phyloP scores from a whole-genome alignment of 768 basidiomycete genomes.

The Suillus discolor region DNA sequence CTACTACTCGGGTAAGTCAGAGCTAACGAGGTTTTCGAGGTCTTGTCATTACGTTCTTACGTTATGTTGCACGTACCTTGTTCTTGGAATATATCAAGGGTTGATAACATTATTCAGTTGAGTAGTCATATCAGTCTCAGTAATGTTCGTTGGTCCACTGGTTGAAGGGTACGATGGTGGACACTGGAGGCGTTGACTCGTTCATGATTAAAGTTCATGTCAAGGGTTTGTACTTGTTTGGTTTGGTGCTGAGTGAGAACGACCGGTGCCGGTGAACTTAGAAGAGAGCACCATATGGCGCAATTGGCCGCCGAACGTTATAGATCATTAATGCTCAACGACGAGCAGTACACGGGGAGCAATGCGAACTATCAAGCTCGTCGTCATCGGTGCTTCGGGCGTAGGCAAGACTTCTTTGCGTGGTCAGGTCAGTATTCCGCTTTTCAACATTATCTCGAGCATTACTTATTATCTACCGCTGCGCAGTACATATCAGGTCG shows the following conservation, averaged over 20 bases:
- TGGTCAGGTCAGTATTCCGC: slow-evolving; percentile 53
- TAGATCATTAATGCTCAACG: slow-evolving; percentile 2
- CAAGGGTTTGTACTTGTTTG: slow-evolving; percentile 23
- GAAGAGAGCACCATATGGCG: not conserved
- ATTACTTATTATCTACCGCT: not conserved
- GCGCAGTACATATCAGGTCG: slow-evolving; percentile 71
- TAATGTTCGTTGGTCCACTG: too few relatives aligned
- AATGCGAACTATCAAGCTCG: slow-evolving; percentile 80
- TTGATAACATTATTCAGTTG: too few relatives aligned
- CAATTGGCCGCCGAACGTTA: not conserved
- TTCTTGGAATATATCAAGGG: too few relatives aligned
- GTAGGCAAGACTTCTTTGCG: slow-evolving; percentile 86
- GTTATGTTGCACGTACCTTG: too few relatives aligned
- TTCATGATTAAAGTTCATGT: too few relatives aligned
- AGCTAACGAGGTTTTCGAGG: too few relatives aligned
- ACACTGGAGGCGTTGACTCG: too few relatives aligned
- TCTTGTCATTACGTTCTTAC: too few relatives aligned
- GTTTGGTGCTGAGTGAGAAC: not conserved
- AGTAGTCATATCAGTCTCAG: too few relatives aligned
- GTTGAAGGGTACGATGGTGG: too few relatives aligned
- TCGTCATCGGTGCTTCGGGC: slow-evolving; percentile 79
- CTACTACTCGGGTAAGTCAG: too few relatives aligned
- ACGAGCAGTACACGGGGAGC: slow-evolving; percentile 8
- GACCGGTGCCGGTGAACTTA: not conserved
- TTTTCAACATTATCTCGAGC: not conserved